A percentile compares a stretch with the other conserved stretches of the same genome.
These are phyloP conservation scores for Nakazawaea wyomingensis DNA, from an alignment of 805 yeast species.

Conservation along the genomic window DNA sequence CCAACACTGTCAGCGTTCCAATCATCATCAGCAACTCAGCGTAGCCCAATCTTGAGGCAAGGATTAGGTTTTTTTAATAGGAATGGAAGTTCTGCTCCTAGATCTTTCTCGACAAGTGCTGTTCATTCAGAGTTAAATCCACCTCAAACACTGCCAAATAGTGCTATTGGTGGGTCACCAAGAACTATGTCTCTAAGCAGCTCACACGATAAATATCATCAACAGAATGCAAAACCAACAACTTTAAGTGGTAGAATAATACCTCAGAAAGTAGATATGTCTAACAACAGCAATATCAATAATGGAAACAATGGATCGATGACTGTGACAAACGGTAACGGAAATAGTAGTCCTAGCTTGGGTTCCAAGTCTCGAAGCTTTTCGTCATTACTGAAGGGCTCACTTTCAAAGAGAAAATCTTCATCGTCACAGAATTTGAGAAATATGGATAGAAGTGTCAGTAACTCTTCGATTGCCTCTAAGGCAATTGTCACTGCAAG, in stretches of 20 bases:
- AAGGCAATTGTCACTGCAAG: conserved; percentile 45
- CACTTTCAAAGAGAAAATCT: conserved; percentile 31
- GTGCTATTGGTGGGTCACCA: not conserved
- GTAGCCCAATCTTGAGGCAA: conserved; percentile 13
- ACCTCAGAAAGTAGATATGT: conserved; percentile 40
- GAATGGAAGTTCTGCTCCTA: conserved; percentile 2
- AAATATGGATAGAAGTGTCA: conserved; percentile 24
- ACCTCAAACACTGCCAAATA: not conserved
- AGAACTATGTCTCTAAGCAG: conserved; percentile 13
- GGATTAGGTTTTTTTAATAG: conserved; percentile 12
- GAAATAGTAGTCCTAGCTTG: conserved; percentile 21
- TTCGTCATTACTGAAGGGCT: conserved; percentile 28
- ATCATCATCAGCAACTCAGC: conserved; percentile 1
- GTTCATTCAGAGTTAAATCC: conserved; percentile 6
- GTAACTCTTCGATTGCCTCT: conserved; percentile 28
- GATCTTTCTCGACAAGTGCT: conserved; percentile 12
- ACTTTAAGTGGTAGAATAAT: conserved; percentile 39
- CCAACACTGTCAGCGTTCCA: conserved; percentile 2
- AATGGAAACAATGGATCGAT: conserved; percentile 9
- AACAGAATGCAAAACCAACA: conserved; percentile 24
- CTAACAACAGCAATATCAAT: conserved; percentile 7
- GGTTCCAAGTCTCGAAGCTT: conserved; percentile 44
- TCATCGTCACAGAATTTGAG: conserved; percentile 27
- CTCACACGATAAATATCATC: conserved; percentile 28
- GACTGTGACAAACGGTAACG: conserved; percentile 10